A percentile compares a stretch with the other conserved stretches of the same genome.
Evolutionary conservation across 192 early-diverging fungal genomes (phyloP).

Genomic region (Piromyces sp.): DNA sequence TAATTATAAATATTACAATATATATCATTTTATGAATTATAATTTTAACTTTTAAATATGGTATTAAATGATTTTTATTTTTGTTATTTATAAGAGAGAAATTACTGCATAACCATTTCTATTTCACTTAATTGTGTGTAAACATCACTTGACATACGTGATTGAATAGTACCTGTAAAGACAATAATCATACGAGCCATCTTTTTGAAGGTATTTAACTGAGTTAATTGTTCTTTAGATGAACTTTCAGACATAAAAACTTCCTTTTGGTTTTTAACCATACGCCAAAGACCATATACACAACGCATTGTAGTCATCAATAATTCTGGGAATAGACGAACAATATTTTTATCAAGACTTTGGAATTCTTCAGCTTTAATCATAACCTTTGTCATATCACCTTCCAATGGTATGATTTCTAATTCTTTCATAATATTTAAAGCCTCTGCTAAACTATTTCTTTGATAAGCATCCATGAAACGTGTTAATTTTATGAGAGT

Average conservation of each 20-base stretch:
- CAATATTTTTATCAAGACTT: conserved; percentile 43
- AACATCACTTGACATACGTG: conserved; percentile 63
- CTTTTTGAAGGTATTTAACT: conserved; percentile 29
- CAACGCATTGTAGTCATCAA: conserved; percentile 46
- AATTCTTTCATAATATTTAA: conserved; percentile 35
- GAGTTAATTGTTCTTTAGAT: conserved; percentile 28
- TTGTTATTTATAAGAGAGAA: too few species aligned
- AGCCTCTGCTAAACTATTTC: conserved; percentile 28
- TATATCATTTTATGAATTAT: too few species aligned
- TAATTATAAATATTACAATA: too few species aligned
- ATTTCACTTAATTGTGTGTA: conserved; percentile 56
- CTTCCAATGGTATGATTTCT: conserved; percentile 43
- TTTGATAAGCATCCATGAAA: conserved; percentile 28
- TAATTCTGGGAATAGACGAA: conserved; percentile 55
- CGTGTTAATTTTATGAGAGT: conserved; percentile 40
- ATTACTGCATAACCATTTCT: conserved; percentile 35
- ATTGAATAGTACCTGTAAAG: conserved; percentile 72
- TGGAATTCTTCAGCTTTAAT: conserved; percentile 49
- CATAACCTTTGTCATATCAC: conserved; percentile 32
- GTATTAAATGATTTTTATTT: too few species aligned
- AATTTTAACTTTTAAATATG: too few species aligned
- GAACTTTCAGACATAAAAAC: conserved; percentile 34
- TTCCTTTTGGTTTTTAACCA: conserved; percentile 10
- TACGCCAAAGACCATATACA: neutral
- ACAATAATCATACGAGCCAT: conserved; percentile 51